phyloP scores from a whole-genome alignment of 1,284 basidiomycete genomes.

The Trametes sp. region DNA sequence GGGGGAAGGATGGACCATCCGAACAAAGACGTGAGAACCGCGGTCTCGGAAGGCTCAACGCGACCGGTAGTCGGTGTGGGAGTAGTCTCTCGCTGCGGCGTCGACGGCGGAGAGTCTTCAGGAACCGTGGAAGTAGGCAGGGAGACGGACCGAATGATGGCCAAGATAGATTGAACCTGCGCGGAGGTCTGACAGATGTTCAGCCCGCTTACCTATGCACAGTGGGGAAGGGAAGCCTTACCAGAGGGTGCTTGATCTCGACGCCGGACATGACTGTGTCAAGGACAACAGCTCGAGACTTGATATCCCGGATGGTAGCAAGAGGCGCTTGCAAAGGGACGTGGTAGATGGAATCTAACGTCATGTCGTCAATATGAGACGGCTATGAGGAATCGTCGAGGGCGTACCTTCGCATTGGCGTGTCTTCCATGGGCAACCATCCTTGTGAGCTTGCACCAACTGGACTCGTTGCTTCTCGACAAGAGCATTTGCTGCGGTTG shows the following conservation, averaged over 20 bases:
- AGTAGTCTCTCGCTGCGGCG: constrained; percentile 16
- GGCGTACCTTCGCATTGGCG: constrained; percentile 78
- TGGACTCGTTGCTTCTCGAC: constrained; percentile 73
- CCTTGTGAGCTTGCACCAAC: constrained; percentile 75
- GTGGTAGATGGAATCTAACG: constrained; percentile 75
- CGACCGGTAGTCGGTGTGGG: constrained; percentile 5
- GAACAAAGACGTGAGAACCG: constrained; percentile 70
- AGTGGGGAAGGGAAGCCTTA: constrained; percentile 41
- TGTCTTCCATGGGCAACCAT: constrained; percentile 82
- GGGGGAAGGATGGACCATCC: constrained; percentile 66
- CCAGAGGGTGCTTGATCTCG: constrained; percentile 74
- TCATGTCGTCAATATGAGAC: constrained; percentile 8
- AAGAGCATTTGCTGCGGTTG: constrained; percentile 61
- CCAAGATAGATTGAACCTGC: constrained; percentile 44
- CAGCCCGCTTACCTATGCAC: neutral
- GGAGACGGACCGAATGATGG: constrained; percentile 41
- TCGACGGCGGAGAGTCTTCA: constrained; percentile 17
- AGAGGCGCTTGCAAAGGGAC: constrained; percentile 73
- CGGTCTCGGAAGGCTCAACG: constrained; percentile 56
- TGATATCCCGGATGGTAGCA: constrained; percentile 65
- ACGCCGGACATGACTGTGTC: constrained; percentile 61
- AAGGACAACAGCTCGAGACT: constrained; percentile 58
- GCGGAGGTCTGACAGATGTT: constrained; percentile 38
- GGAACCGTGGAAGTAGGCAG: constrained; percentile 25
- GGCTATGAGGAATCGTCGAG: neutral